Evolutionary conservation across 768 basidiomycete genomes (phyloP), one percentile per base, ranked within the genome.

Genomic region (Mycena epipterygia): DNA sequence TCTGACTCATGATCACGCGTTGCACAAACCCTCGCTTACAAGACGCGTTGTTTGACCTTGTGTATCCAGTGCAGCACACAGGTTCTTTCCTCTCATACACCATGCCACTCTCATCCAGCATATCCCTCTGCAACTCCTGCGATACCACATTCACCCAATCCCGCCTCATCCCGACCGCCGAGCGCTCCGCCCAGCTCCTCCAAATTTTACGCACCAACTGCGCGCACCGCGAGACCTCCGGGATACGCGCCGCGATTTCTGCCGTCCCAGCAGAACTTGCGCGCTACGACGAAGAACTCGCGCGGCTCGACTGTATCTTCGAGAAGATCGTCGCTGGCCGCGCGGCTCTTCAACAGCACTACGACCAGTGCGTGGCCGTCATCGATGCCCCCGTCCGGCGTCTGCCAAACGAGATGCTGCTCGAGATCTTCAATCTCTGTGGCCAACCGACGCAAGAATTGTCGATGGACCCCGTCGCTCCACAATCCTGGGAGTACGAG

Each of bases 331-430:
- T 17, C 17, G 56, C 55, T 2, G 64, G 35, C 35, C 57, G 58
- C 49, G 5, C 23, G 13, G 49, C 48, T 8, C 48, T 60, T 7
- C 46, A 32, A 32, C n/a, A 19, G 7, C 57, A 60, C 2, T 13
- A 49, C 25, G 37, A 41, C n/a, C 48, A 52, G 5, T 60, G 49
- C 30, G 11, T 17, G 16, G 35, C 21, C 48, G 11, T 67, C 30
- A 29, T 53, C n/a, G 23, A 53, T 5, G 37, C 48, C 19, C 58
- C 66, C 37, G 13, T 60, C 5, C 46, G 57, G 16, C 21, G 39
- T 11, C 66, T 67, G 12, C 67, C 67, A 0, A 46, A 3, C 2
- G 67, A 68, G 42, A 27, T 68, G 12, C 29, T 68, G 25, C 41
- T 37, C n/a, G 27, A 46, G 3, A 56, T 68, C 16, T 68, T 68